These are phyloP conservation scores for Phanerodontia chrysosporium DNA, from an alignment of 768 basidiomycete genomes.

Conservation along the genomic window DNA sequence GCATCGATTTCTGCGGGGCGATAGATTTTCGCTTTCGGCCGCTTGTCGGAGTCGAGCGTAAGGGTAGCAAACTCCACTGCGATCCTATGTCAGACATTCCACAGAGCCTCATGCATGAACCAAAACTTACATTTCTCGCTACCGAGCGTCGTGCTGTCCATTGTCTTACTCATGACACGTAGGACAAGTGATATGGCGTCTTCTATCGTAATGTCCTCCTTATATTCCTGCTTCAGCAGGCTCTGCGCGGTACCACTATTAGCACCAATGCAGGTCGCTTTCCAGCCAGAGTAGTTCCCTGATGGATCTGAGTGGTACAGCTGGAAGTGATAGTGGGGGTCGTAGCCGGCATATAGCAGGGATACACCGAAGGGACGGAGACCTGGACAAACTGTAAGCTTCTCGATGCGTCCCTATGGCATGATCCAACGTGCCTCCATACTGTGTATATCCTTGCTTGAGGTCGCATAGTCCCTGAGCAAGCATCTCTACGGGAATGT, in stretches of 20 bases:
- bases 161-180: conserved; percentile 98
- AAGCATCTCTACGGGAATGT: conserved; percentile 95
- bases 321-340: conserved; percentile 94
- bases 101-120: conserved; percentile 31
- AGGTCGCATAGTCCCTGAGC: conserved; percentile 92
- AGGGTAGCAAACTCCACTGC: conserved; percentile 95
- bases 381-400: conserved; percentile 43
- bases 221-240: conserved; percentile 96
- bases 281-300: conserved; percentile 98
- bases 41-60: conserved; percentile 73
- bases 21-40: conserved; percentile 90
- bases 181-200: conserved; percentile 91
- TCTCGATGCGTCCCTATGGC: neutral
- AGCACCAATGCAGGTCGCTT: conserved; percentile 97
- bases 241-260: conserved; percentile 96
- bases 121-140: conserved; percentile 99
- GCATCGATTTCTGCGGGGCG: conserved; percentile 84
- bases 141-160: conserved; percentile 96
- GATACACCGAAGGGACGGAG: conserved; percentile 98
- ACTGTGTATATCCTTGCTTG: conserved; percentile 98
- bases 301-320: conserved; percentile 98
- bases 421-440: conserved; percentile 62
- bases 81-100: conserved; percentile 3
- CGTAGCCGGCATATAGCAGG: conserved; percentile 93
- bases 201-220: conserved; percentile 87